Evolutionary conservation across 2,329 filamentous ascomycete species (phyloP), one percentile per base, ranked within the genome.

Genomic region (Epichloe uncinata): DNA sequence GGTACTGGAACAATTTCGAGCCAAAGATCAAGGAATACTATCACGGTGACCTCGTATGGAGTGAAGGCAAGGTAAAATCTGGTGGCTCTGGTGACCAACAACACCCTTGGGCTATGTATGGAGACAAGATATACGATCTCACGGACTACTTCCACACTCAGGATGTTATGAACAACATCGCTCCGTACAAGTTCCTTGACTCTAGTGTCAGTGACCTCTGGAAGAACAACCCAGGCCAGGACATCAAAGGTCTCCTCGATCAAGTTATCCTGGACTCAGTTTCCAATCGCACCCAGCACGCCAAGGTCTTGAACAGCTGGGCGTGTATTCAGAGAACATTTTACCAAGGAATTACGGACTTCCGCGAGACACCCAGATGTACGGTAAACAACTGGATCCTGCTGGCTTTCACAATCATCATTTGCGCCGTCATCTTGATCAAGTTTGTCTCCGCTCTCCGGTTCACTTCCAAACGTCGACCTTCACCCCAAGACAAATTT

Each of bases 381-480:
- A 81, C 87, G 59, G 82, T 88, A 60, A 95, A 95, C 73, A 91
- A 91, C 69, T 97, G 88, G 67, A 82, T 97, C 54, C 73, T 98
- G 51, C 72, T 97, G 48, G 82, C 81, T 3, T 95, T 96, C 62
- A 86, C 89, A n/a, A 74, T 94, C 60, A 73, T 97, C 12, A 73
- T 98, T 49, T 88, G 85, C 62, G 54, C 76, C 1, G 86, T 96
- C 53, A 90, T 97, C 55, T 62, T 82, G 47, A 70, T 86, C 69
- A 98, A 97, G 68, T 98, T 98, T 70, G 66, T 98, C 61, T 82
- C 93, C 48, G 93, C 93, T 12, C 75, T 98, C 41, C 93, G 96
- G 61, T 87, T 98, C 53, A 90, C 91, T 43, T 89, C 89, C 5
- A 96, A 96, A 71, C 81, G 87, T 52, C 83, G 87, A 16, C 93